phyloP scores from a whole-genome alignment of 225 moss, liverwort and hornwort species.

The Straminergon stramineum region DNA sequence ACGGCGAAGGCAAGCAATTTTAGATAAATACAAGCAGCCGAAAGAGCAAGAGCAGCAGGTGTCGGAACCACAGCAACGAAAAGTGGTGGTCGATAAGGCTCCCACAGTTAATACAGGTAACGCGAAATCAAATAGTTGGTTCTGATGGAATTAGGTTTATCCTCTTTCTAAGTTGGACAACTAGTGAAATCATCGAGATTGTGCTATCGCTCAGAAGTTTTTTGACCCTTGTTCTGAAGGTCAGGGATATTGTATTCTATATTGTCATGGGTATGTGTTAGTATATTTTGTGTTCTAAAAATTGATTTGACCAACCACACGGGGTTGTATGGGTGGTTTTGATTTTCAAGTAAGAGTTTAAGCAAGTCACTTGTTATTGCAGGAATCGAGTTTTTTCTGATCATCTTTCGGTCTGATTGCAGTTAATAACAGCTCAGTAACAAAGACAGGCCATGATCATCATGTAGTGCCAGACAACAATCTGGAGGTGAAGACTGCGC shows the following conservation, averaged over 20 bases:
- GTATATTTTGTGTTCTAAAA: too few relatives aligned
- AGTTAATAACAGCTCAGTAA: conserved; percentile 1
- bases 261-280: not conserved
- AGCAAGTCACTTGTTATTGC: not conserved
- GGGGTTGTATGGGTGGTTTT: not conserved
- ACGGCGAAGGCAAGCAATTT: conserved; percentile 87
- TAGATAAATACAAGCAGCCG: conserved; percentile 82
- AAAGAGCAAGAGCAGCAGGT: conserved; percentile 39
- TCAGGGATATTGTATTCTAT: not conserved
- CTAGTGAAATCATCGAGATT: not conserved
- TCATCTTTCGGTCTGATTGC: not conserved
- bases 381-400: not conserved
- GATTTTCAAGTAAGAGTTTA: not conserved
- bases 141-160: not conserved
- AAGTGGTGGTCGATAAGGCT: conserved; percentile 24
- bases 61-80: conserved; percentile 18
- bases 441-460: not conserved
- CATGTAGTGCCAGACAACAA: not conserved
- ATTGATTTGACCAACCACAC: not conserved
- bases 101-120: conserved; percentile 21
- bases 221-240: not conserved
- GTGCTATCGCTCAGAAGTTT: not conserved
- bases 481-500: conserved; percentile 17
- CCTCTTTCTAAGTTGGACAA: not conserved
- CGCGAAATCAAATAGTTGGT: not conserved